Percentiles rank a stretch among this genome's conserved stretches.
Evolutionary conservation across 768 basidiomycete genomes (phyloP).

Genomic region (Clitopilus passeckerianus): DNA sequence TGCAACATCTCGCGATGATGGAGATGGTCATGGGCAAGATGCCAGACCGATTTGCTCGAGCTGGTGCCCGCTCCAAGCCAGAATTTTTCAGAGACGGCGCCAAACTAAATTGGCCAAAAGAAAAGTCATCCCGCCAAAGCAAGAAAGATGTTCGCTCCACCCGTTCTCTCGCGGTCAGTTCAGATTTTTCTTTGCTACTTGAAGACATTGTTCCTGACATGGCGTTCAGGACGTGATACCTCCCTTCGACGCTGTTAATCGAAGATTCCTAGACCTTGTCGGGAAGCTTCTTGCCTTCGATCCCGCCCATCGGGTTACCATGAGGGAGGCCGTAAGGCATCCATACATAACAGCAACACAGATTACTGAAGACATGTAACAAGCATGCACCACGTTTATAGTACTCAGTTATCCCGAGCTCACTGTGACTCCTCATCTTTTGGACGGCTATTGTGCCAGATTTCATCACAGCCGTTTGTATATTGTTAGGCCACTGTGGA

Average conservation of each 20-base stretch:
- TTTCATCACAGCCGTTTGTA: too few relatives aligned
- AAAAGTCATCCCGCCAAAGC: slow-evolving; percentile 83
- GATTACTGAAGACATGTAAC: neutral
- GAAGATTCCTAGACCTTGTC: slow-evolving; percentile 84
- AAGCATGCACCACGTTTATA: neutral
- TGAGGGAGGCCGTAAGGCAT: slow-evolving; percentile 82
- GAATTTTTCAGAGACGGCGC: slow-evolving; percentile 89
- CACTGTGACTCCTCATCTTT: neutral
- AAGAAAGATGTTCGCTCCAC: slow-evolving; percentile 92
- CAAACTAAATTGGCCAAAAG: slow-evolving; percentile 89
- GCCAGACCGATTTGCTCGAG: slow-evolving; percentile 79
- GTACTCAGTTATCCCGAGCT: neutral
- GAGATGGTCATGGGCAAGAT: slow-evolving; percentile 99
- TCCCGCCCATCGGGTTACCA: slow-evolving; percentile 82
- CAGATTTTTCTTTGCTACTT: neutral
- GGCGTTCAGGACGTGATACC: slow-evolving; percentile 73
- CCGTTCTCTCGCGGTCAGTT: slow-evolving; percentile 65
- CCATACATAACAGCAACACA: slow-evolving; percentile 42
- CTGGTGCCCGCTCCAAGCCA: slow-evolving; percentile 74
- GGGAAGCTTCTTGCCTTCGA: slow-evolving; percentile 86
- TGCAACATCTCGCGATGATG: slow-evolving; percentile 99
- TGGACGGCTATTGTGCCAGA: neutral
- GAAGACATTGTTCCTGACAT: neutral
- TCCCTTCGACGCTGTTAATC: slow-evolving; percentile 66
- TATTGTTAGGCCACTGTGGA: too few relatives aligned